Evolutionary conservation across 805 yeast species (phyloP).

Genomic region (Lachancea sp.): DNA sequence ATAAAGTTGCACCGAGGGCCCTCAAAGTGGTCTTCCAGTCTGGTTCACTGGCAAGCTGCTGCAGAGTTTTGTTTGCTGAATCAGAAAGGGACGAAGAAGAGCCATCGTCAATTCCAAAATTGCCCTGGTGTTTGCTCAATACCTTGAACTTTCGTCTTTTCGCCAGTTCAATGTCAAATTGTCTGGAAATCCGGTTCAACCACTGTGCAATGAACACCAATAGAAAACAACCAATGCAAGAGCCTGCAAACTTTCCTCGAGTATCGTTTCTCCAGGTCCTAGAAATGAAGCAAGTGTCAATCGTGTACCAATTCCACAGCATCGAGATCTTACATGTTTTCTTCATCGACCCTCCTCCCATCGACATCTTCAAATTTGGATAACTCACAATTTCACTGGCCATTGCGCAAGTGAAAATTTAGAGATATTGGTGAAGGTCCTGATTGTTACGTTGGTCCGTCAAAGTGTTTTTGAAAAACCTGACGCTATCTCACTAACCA

Average conservation of each 20-base stretch:
- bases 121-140: slow-evolving; percentile 5
- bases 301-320: slow-evolving; percentile 72
- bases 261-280: slow-evolving; percentile 56
- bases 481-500: too few relatives aligned
- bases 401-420: neutral
- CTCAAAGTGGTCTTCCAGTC: slow-evolving; percentile 12
- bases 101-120: slow-evolving; percentile 8
- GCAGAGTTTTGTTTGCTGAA: slow-evolving; percentile 13
- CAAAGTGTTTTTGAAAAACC: neutral
- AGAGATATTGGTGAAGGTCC: too few relatives aligned
- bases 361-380: slow-evolving; percentile 6
- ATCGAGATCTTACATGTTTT: slow-evolving; percentile 32
- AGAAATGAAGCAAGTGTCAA: slow-evolving; percentile 60
- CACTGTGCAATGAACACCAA: slow-evolving; percentile 53
- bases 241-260: slow-evolving; percentile 61
- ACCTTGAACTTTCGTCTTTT: slow-evolving; percentile 19
- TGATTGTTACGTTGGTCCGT: neutral
- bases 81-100: slow-evolving; percentile 10
- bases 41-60: slow-evolving; percentile 6
- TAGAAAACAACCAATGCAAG: slow-evolving; percentile 62
- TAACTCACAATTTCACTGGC: neutral
- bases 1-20: slow-evolving; percentile 22
- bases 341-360: slow-evolving; percentile 9
- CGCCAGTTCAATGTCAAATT: slow-evolving; percentile 40
- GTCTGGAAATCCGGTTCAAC: slow-evolving; percentile 49